Evolutionary conservation across 2,329 filamentous ascomycete genomes (phyloP).

Genomic region (Ceratocystis albifundus): DNA sequence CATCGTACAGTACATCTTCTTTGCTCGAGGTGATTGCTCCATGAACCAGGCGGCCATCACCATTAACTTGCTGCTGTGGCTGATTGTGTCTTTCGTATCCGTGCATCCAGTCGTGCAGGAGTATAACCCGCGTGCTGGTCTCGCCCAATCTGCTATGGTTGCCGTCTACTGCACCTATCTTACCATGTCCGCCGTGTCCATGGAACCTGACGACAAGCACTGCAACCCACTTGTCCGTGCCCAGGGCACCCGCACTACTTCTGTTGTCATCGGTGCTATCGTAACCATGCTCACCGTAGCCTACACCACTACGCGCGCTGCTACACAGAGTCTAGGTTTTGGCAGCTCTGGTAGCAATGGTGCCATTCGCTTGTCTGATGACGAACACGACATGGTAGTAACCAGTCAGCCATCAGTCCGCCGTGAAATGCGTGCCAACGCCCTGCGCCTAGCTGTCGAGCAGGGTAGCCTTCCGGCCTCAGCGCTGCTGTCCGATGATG

Average conservation of each 20-base stretch:
- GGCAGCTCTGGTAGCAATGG: conserved; percentile 38
- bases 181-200: conserved; percentile 94
- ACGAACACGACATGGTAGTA: conserved; percentile 80
- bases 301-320: conserved; percentile 92
- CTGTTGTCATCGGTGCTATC: conserved; percentile 82
- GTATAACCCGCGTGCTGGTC: conserved; percentile 80
- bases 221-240: conserved; percentile 88
- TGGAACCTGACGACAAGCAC: conserved; percentile 87
- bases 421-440: conserved; percentile 85
- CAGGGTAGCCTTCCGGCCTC: conserved; percentile 86
- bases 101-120: conserved; percentile 86
- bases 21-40: conserved; percentile 65
- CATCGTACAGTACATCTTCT: conserved; percentile 94
- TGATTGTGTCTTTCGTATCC: conserved; percentile 70
- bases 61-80: conserved; percentile 75
- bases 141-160: conserved; percentile 96
- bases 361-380: conserved; percentile 35
- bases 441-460: conserved; percentile 80
- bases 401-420: conserved; percentile 62
- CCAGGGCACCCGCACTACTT: conserved; percentile 77
- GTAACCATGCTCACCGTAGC: conserved; percentile 95
- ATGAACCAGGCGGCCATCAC: conserved; percentile 98
- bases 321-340: conserved; percentile 74
- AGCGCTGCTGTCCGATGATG: conserved; percentile 65
- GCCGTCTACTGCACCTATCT: conserved; percentile 97